Evolutionary conservation across 306 rosid species (phyloP), one percentile per base, ranked within the genome.

Genomic region (Ormosia semicastrata): DNA sequence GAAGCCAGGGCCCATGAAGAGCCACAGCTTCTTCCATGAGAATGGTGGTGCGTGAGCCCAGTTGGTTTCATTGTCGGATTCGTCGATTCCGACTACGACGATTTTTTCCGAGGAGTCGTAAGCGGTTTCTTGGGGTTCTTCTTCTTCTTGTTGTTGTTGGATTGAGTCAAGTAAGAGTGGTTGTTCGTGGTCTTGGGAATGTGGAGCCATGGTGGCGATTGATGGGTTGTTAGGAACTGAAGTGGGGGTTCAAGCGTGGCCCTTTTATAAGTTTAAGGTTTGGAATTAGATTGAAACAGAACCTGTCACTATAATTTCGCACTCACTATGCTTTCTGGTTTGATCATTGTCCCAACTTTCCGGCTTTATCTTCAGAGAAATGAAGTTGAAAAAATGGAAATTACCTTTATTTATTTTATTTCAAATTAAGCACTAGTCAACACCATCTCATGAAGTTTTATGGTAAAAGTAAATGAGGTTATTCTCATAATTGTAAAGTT

Each of bases 21-120:
- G 87, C 99, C 99, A 95, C 29, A 95, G 94, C 91, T 95, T 95
- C 81, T 79, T 89, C 99, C 98, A 95, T 3, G 99, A 95, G 58
- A 95, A 95, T 36, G 98, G 98, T 7, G 93, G 99, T 17, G 80
- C 47, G 8, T 54, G 41, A 33, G 15, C 75, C 18, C 29, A 73
- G 13, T 36, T 65, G 6, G 32, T 60, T 5, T 67, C 89, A 34
- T 3, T 13, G 0, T 36, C 76, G 12, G 63, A 47, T 13, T 88
- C 96, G 75, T 82, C 87, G 65, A 87, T 13, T 52, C 97, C 98
- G 2, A 93, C 79, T 0, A 95, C 86, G 3, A 84, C 85, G 8
- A 95, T 88, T 77, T 95, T 93, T 81, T 93, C 97, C 11, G 84
- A 84, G 0, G 90, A 80, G 36, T 89, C 91, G 58, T 93, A 93